Base-by-base conservation (phyloP, 495 filamentous ascomycete genomes). In the Talaromyces thailandensis region DNA sequence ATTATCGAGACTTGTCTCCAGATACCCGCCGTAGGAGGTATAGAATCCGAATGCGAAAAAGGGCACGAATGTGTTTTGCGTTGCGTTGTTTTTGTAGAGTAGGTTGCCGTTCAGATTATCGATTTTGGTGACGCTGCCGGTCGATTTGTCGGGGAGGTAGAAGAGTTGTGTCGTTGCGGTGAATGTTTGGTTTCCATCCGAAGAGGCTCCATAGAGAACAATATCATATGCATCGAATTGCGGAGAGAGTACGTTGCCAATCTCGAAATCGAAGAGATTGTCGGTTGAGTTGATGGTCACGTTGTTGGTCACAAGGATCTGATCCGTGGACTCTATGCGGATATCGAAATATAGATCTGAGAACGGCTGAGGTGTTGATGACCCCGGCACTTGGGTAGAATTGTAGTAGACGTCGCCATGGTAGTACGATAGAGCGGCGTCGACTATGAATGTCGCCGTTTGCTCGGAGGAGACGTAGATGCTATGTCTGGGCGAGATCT, bases 1-100 rank as follows among this genome's bases (percentile, higher is more conserved):
- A 52, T 61, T 61, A 6, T 61, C 59, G 12, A 61, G 59, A 32
- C 59, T 61, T 2, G 26, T 16, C 11, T 73, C 69, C 18, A 75
- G 75, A 40, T 87, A 82, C 63, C 79, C 79, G 29, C 80, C 79
- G 51, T 82, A 85, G 40, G 76, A 72, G 0, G 81, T 78, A 67
- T 86, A 89, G 70, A 80, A 85, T 25, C 83, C 83, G 64, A 83
- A 86, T 5, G 85, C 82, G 29, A 88, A 71, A 25, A 88, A 62
- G 0, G 83, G 76, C 26, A 70, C 68, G 69, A 75, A 80, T n/a
- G 66, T 56, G 6, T 69, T 63, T 26, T 61, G 52, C 2, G 59
- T 50, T 11, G 45, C 59, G 16, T 52, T 23, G 63, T 81, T 78
- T 7, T 63, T 71, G 9, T 70, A 65, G 5, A 78, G 67, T 5